phyloP scores from a whole-genome alignment of 495 filamentous ascomycete genomes.

The Annulohypoxylon bovei region DNA sequence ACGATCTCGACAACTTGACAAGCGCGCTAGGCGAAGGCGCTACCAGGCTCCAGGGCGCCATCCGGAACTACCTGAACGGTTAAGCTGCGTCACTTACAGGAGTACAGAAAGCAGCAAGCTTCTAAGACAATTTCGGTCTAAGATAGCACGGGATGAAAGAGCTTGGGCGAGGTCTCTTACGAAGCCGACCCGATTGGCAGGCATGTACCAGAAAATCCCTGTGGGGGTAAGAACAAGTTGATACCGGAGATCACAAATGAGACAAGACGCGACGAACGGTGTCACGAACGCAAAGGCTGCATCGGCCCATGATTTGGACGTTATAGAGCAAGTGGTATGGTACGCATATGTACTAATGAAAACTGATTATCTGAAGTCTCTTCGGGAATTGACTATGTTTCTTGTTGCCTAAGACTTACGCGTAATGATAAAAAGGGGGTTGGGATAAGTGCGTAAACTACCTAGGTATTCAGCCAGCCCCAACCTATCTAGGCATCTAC shows the following conservation, averaged over 20 bases:
- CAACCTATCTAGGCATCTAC: not conserved
- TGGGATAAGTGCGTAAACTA: not conserved
- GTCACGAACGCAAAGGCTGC: constrained; percentile 28
- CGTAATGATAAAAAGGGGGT: not conserved
- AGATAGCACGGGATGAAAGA: not conserved
- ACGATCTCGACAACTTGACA: constrained; percentile 91
- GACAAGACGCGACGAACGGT: constrained; percentile 26
- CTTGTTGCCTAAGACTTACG: not conserved
- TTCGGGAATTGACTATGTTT: not conserved
- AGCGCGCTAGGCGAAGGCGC: constrained; percentile 86
- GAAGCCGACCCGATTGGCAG: not conserved
- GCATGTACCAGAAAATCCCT: not conserved
- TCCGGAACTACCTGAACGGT: constrained; percentile 77
- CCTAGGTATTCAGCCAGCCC: not conserved
- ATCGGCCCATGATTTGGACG: constrained; percentile 26
- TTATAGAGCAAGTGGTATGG: constrained; percentile 32
- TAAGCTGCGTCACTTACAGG: constrained; percentile 23
- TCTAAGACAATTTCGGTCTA: not conserved
- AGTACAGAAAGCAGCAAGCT: not conserved
- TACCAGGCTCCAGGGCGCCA: constrained; percentile 84
- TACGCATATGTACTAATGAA: constrained; percentile 40
- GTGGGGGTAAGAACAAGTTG: not conserved
- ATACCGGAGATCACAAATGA: constrained; percentile 12
- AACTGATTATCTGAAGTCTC: constrained; percentile 14
- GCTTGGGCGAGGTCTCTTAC: not conserved